These are phyloP conservation scores for Aspergillus brasiliensis DNA, from an alignment of 2,329 filamentous ascomycete genomes.

Conservation along the genomic window DNA sequence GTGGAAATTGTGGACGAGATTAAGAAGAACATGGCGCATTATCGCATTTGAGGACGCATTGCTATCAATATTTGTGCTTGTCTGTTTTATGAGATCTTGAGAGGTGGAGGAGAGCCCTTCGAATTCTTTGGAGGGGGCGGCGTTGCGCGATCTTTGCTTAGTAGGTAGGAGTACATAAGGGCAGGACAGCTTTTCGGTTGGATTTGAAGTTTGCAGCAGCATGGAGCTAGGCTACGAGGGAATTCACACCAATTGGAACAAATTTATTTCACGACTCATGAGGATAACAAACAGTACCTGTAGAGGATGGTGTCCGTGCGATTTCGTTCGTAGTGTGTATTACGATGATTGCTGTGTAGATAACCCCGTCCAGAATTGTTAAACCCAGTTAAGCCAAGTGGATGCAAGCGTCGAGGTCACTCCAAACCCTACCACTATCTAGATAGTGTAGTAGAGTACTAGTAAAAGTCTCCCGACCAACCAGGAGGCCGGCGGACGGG, in stretches of 20 bases:
- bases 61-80: background rate
- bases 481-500: no score
- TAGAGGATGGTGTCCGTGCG: no score
- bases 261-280: no score
- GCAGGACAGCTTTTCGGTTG: background rate
- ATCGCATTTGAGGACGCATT: constrained; percentile 36
- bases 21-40: constrained; percentile 57
- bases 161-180: background rate
- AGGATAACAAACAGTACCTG: no score
- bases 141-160: background rate
- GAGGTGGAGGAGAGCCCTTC: background rate
- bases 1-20: constrained; percentile 66
- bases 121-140: background rate
- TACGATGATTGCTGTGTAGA: no score
- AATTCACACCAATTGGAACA: background rate
- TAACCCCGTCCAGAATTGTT: no score
- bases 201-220: background rate
- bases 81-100: background rate
- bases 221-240: background rate
- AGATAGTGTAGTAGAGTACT: no score
- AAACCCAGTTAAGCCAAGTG: no score
- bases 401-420: no score
- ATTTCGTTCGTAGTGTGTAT: no score
- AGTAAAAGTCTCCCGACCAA: no score
- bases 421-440: no score